These are phyloP conservation scores for Colletotrichum tanaceti DNA, from an alignment of 2,329 filamentous ascomycete species.

Conservation along the genomic window DNA sequence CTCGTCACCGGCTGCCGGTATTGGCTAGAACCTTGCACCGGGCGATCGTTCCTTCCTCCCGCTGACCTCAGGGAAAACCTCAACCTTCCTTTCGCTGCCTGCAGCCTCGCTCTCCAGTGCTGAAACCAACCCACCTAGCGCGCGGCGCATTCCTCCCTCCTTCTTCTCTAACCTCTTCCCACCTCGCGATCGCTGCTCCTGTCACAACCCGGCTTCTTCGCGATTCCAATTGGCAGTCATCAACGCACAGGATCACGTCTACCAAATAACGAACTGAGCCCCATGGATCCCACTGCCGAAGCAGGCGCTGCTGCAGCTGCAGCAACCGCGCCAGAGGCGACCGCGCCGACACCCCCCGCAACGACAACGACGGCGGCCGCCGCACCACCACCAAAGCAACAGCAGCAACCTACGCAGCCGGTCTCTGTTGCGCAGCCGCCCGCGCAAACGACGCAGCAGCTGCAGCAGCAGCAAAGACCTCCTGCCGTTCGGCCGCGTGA, in stretches of 20 bases:
- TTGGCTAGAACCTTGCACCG: constrained; percentile 33
- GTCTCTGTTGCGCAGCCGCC: constrained; percentile 24
- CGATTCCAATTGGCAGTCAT: background rate
- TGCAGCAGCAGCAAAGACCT: constrained; percentile 39
- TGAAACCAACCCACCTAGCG: constrained; percentile 37
- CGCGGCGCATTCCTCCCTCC: constrained; percentile 26
- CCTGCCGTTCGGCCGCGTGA: constrained; percentile 57
- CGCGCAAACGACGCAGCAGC: constrained; percentile 36
- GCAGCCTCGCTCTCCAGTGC: constrained; percentile 24
- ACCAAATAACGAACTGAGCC: constrained; percentile 17
- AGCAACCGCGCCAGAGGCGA: constrained; percentile 25
- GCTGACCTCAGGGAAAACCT: constrained; percentile 34
- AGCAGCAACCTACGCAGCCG: constrained; percentile 23
- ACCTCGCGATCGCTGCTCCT: background rate
- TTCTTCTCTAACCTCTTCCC: background rate
- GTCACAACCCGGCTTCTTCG: constrained; percentile 4
- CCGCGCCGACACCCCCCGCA: constrained; percentile 12
- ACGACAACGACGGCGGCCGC: constrained; percentile 2
- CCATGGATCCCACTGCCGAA: constrained; percentile 34
- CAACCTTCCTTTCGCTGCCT: constrained; percentile 36
- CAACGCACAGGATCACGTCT: constrained; percentile 3
- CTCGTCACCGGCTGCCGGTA: constrained; percentile 39
- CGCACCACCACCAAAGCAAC: constrained; percentile 15
- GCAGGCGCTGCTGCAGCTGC: constrained; percentile 31
- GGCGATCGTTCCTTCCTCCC: constrained; percentile 33